Evolutionary conservation across 106 monocot genomes (phyloP), one percentile per base, ranked within the genome.

Genomic region (Xerophyta viscosa): DNA sequence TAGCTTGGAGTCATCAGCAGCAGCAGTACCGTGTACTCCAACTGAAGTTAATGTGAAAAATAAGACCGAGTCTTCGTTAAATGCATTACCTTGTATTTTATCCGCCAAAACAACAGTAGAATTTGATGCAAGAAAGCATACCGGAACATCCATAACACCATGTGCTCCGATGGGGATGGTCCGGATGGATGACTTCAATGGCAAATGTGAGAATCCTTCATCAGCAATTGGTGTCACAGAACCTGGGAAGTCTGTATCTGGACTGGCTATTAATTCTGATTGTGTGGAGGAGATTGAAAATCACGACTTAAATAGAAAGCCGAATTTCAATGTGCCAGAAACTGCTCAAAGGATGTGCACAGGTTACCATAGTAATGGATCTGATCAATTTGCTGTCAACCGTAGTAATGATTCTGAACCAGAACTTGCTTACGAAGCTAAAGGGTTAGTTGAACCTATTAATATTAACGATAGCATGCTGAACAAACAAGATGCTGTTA

Each of bases 171-270:
- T 45, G 13, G 47, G 58, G 31, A 28, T 41, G 31, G 17, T 61
- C 58, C 43, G 62, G 39, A 58, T 60, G 37, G 41, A 48, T 54
- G 41, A 28, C 37, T 50, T 37, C 37, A 18, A 46, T 29, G 19
- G 41, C n/a, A 46, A 57, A 15, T 37, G 51, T 31, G 29, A 52
- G 17, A 2, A 29, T 18, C 29, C 26, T 52, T 17, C 27, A 17
- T 52, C 29, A 52, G 65, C 64, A 66, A 44, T 25, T 54, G 50
- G 39, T 54, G n/a, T n/a, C n/a, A 17, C 51, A 21, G 60, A 75
- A 71, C 47, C 52, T 58, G 41, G 39, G 50, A 65, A 80, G 69
- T 49, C 52, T 58, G 41, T 48, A 52, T 17, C 14, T 66, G 54
- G 24, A 30, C 20, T 20, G 29, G 30, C 58, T 26, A 25, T 52